Base-by-base conservation (phyloP, 1,284 basidiomycete species). In the Ganoderma lucidum region DNA sequence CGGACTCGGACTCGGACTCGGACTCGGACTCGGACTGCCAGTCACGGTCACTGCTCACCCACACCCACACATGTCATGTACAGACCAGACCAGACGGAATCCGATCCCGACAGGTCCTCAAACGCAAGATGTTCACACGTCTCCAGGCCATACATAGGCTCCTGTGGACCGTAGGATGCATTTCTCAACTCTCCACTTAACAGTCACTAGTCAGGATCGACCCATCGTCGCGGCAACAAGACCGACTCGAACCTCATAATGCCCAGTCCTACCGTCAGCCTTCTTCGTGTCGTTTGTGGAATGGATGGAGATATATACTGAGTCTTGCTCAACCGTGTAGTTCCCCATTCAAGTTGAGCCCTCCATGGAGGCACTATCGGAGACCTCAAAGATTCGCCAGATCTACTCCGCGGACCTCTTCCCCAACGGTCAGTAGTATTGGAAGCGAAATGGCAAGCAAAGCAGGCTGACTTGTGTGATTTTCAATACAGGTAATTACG, bases 361-460 rank as follows among this genome's bases (percentile, higher is more conserved):
- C 39, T 80, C 79, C 3, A 74, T 79, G 67, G 79, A 79, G 74
- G 68, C 71, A 1, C 71, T 80, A 9, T 72, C 75, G 17, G 44
- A 41, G 17, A 64, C 70, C 55, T 75, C 73, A 2, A 69, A 70
- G 15, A 72, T 78, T 12, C 76, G 79, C 32, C 64, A 75, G 68
- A 30, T 78, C 17, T 80, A 78, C 48, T 76, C 77, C 3, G 79
- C 75, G 37, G 75, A 78, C 58, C 62, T 76, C 19, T 80, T 74
- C 59, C 75, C 76, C 0, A 78, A 78, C 64, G 79, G 79, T 35
- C 4, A 35, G 35, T 63, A 51, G 12, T 4, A 23, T 14, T 4
- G 23, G 23, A 53, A 28, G 48, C 30, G 10, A 35, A 30, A 41
- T 60, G n/a, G 2, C n/a, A 6, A 9, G 37, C 14, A n/a, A 39